Evolutionary conservation across 768 basidiomycete species (phyloP), one percentile per base, ranked within the genome.

Genomic region (Leccinum incarnatum): DNA sequence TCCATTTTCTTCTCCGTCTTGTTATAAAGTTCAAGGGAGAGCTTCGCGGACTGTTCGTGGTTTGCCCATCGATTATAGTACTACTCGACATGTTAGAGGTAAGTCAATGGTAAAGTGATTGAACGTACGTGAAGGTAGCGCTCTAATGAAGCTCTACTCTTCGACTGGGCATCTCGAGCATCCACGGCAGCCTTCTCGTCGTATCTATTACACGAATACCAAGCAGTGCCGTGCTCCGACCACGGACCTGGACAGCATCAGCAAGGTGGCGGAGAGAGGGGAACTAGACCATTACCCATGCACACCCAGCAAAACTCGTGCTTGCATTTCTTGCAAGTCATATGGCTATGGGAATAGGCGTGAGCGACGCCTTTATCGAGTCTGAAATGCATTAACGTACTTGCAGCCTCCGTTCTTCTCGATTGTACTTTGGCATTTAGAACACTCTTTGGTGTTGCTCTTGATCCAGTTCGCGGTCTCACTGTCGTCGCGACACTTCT

Each of bases 381-480:
- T 64, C 91, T 89, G 93, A 92, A n/a, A 15, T 6, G 88, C 91
- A 95, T 34, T 88, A 19, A 88, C 94, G 69, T 69, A 98, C 95
- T 99, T 98, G 94, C 97, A 99, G 12, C 97, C 97, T 9, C 97
- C 97, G 64, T 98, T 98, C 88, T 99, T 99, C 83, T 99, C 97
- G 58, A 99, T 99, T 54, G 97, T 98, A 67, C 93, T 94, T 72
- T 93, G 89, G 72, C 97, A 99, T 71, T 94, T 88, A 19, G 85
- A 80, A 72, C 97, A 99, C 74, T 99, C 97, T 79, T 99, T 98
- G 45, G 97, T 99, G 72, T 99, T 98, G 62, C 95, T 97, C 83
- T 93, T 94, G 79, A 99, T 94, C 97, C 97, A 99, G 73, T 99
- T 98, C 25, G 95, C 93, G 17, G 97, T 99, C 77, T 99, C 97